Evolutionary conservation across 2,329 filamentous ascomycete species (phyloP).

Genomic region (Spiromastix sp.): DNA sequence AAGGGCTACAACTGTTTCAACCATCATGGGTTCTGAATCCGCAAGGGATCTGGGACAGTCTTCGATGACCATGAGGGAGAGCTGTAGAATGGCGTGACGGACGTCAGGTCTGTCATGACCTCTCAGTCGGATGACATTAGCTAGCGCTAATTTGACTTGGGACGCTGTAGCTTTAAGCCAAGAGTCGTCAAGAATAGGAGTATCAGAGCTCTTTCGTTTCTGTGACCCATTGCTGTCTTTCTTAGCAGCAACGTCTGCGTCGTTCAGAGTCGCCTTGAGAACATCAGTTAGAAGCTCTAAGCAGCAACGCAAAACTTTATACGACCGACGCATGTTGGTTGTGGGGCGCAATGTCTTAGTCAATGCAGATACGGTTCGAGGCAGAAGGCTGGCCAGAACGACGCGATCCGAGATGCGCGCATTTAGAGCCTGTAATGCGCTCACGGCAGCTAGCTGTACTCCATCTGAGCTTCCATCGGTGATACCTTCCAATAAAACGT

Average conservation of each 20-base stretch:
- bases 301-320: constrained; percentile 53
- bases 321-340: constrained; percentile 48
- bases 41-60: constrained; percentile 65
- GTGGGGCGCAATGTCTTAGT: constrained; percentile 64
- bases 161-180: constrained; percentile 74
- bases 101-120: constrained; percentile 61
- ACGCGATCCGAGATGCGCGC: constrained; percentile 57
- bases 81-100: constrained; percentile 51
- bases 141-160: constrained; percentile 75
- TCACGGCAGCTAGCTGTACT: constrained; percentile 62
- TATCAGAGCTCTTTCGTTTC: constrained; percentile 25
- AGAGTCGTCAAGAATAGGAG: constrained; percentile 32
- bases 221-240: constrained; percentile 10
- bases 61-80: constrained; percentile 68
- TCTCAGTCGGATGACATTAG: constrained; percentile 65
- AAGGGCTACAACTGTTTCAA: constrained; percentile 72
- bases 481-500: constrained; percentile 67
- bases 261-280: constrained; percentile 37
- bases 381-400: constrained; percentile 76
- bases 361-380: constrained; percentile 74
- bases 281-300: constrained; percentile 47
- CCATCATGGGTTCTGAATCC: constrained; percentile 58
- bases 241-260: constrained; percentile 23
- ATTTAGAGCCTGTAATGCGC: constrained; percentile 53
- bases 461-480: constrained; percentile 51